Evolutionary conservation across 163 green algal species (phyloP), one percentile per base, ranked within the genome.

Genomic region (Coccomyxa subellipsoidea): DNA sequence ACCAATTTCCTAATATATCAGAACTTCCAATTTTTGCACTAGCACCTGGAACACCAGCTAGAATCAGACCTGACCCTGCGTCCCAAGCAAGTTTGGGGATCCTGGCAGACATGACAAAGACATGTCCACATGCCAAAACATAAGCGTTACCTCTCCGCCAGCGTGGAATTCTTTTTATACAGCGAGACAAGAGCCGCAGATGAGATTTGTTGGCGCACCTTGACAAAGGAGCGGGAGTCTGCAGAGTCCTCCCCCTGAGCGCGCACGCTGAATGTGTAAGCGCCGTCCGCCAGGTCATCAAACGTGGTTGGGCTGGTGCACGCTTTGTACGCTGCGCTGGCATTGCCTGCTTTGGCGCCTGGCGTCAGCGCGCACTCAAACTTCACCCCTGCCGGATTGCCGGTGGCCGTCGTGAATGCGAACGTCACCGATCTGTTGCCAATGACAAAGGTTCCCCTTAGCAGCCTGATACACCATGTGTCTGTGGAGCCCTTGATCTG

Each of bases 231-330:
- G 5, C 78, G 84, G 39, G 37, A 87, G 69, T 87, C 85, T 40
- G 79, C 80, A 12, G 90, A 83, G 9, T 90, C 78, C 85, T 95
- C 91, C 3, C 87, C 86, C 39, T 78, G 35, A 18, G 85, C 83
- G 10, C 89, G 79, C 35, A 95, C 93, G n/a, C 81, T 84, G 81
- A 96, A 96, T 9, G 54, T 82, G 82, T 95, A 96, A 6, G 31
- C 21, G 10, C 89, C 90, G 69, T 96, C 93, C 0, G 80, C 54
- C 54, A 93, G 83, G 38, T 73, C 37, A 7, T 21, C 73, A 78
- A 91, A 95, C 0, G 32, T 59, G 6, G 5, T 36, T 8, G 90
- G 90, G 29, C 82, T 90, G 40, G 38, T 77, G 84, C 93, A 96
- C 18, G 82, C 21, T n/a, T 80, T 23, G 84, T 80, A 92, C 32